Base-by-base conservation (phyloP, 2,329 filamentous ascomycete species). In the Scytalidium lignicola region DNA sequence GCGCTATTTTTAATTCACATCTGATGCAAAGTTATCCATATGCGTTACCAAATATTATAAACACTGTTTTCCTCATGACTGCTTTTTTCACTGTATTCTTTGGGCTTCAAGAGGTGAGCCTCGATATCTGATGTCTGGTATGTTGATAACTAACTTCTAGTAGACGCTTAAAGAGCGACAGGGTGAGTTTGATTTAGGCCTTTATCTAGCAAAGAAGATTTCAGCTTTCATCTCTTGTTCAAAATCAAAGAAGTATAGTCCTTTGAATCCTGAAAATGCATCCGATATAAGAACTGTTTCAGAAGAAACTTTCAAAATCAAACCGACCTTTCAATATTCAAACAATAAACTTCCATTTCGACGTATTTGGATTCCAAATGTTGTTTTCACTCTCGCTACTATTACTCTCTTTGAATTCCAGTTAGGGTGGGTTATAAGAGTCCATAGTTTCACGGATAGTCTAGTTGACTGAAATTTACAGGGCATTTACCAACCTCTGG, bases 401-500 rank as follows among this genome's bases (percentile, higher is more conserved):
- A 47, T 74, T 75, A 51, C 73, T 79, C 57, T 58, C 29, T 57
- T 56, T 9, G 56, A 56, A 22, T 56, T 56, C 44, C 55, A 60
- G 15, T 44, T 58, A 17, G 52, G 58, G 43, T 53, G 41, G 23
- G 44, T 4, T 72, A 37, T 13, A 7, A 37, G 15, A 37, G 4
- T 37, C 7, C 5, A 13, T n/a, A 15, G 26, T 28, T 28, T 37
- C n/a, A 15, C n/a, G 32, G 15, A 37, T 5, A 17, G 5, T 7
- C 7, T 37, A 4, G n/a, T 5, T 37, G 15, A 37, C 15, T 5
- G n/a, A 15, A 6, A 21, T 26, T 46, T 2, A 3, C 12, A 50
- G 73, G 54, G 75, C 79, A 20, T 84, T 83, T 64, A 76, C 78
- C 50, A 73, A 77, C 20, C 70, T 83, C 46, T 80, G 76, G 60